phyloP scores from a whole-genome alignment of 805 yeast species.

The Spathaspora girioi region DNA sequence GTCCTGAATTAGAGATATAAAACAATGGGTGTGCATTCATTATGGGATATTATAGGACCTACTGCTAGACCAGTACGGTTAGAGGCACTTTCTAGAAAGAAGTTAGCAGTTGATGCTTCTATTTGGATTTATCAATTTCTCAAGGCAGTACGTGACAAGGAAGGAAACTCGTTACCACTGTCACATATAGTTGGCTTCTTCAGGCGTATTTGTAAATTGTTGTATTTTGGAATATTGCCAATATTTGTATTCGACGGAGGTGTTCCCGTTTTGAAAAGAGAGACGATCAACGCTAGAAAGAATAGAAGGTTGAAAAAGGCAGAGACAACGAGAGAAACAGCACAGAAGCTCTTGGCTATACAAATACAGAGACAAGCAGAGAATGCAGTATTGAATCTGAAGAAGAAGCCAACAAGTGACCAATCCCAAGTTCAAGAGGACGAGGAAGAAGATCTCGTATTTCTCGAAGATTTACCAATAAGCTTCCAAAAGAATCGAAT shows the following conservation, averaged over 20 bases:
- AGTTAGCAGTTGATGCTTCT: constrained; percentile 94
- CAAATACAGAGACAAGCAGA: constrained; percentile 65
- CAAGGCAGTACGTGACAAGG: constrained; percentile 86
- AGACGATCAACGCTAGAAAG: constrained; percentile 70
- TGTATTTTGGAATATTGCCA: constrained; percentile 84
- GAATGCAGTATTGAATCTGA: constrained; percentile 3
- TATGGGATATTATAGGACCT: constrained; percentile 91
- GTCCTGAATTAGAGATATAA: background rate
- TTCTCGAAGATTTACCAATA: constrained; percentile 16
- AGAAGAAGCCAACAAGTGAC: constrained; percentile 1
- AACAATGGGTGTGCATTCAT: constrained; percentile 89
- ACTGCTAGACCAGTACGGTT: constrained; percentile 86
- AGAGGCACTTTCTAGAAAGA: constrained; percentile 75
- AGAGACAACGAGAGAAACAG: constrained; percentile 69
- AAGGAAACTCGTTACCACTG: constrained; percentile 71
- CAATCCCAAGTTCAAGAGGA: constrained; percentile 4
- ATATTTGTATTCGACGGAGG: constrained; percentile 96
- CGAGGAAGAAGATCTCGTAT: constrained; percentile 12
- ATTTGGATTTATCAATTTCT: constrained; percentile 97
- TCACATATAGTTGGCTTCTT: constrained; percentile 96
- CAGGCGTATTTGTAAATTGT: constrained; percentile 83
- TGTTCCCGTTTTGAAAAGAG: constrained; percentile 77
- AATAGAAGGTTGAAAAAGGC: constrained; percentile 72
- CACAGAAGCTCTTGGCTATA: constrained; percentile 73
- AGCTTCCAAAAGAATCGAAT: constrained; percentile 3